Evolutionary conservation across 495 filamentous ascomycete species (phyloP), one percentile per base, ranked within the genome.

Genomic region (Penicillium ucsense): DNA sequence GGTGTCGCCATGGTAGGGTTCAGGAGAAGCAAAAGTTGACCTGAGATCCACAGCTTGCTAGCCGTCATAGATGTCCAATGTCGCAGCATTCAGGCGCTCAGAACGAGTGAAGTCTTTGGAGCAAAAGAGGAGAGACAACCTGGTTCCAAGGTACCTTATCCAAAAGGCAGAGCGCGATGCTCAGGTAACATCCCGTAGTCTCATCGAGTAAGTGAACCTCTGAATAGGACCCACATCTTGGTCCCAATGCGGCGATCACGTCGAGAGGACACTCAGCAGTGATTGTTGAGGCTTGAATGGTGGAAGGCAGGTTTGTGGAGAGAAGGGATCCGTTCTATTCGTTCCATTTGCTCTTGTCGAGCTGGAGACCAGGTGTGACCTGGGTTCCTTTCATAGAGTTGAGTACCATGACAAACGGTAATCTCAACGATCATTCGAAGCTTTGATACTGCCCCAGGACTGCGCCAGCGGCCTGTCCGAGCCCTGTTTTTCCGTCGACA

Each of bases 141-240:
- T 45, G 40, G 38, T 48, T 46, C 42, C 51, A 55, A 54, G 43
- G 46, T 46, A n/a, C n/a, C n/a, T n/a, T n/a, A 41, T 47, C 31
- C 31, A 31, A 49, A 30, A 47, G 46, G 41, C 44, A n/a, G 40
- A 47, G 11, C 38, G n/a, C 50, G 47, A 54, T 52, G 49, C 45
- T 51, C 64, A 60, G 60, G 66, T 69, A 50, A 67, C 65, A 67
- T 62, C 40, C 27, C 45, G 54, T 43, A 47, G 64, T 67, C 48
- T 56, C 65, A 64, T 68, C 51, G 36, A 20, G 20, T 20, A 31
- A 34, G 45, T 46, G 8, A 41, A 38, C 5, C 35, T 38, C 28
- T 33, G 20, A 41, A 4, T 33, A 8, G n/a, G 41, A 32, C 44
- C 54, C 59, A 57, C 49, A 28, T 36, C 6, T 33, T 36, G 40